A percentile compares a stretch with the other conserved stretches of the same genome.
These are phyloP conservation scores for Aspergillus melleus DNA, from an alignment of 2,329 filamentous ascomycete species.

Conservation along the genomic window DNA sequence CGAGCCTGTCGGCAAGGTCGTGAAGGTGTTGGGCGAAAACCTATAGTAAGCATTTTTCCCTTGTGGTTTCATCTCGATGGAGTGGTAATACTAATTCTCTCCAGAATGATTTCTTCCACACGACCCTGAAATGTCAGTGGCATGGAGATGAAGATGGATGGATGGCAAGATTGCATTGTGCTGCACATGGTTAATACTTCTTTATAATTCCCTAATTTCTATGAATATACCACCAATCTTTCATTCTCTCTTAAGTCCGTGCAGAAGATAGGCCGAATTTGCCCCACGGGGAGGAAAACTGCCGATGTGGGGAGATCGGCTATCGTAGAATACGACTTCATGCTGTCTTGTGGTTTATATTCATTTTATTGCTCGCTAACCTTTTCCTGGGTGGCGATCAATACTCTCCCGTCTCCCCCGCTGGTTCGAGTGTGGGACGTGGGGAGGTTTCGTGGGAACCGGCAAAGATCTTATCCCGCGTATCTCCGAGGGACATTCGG, in stretches of 20 bases:
- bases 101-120: not conserved
- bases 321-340: too few species aligned
- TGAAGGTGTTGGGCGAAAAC: constrained; percentile 20
- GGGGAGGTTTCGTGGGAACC: not conserved
- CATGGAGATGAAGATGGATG: not conserved
- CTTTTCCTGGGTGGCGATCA: too few species aligned
- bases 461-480: not conserved
- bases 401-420: too few species aligned
- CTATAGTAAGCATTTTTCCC: constrained; percentile 17
- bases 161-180: not conserved
- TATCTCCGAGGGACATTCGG: not conserved
- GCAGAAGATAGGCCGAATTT: too few species aligned
- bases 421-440: not conserved
- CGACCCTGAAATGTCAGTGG: not conserved
- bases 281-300: too few species aligned
- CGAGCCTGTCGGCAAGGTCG: constrained; percentile 26
- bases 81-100: not conserved
- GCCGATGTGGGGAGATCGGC: not conserved
- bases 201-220: not conserved
- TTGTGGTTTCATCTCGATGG: not conserved
- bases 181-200: not conserved
- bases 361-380: too few species aligned
- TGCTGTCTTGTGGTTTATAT: too few species aligned
- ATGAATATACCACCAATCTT: not conserved
- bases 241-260: too few species aligned